Evolutionary conservation across 2,329 filamentous ascomycete species (phyloP), one percentile per base, ranked within the genome.

Genomic region (Cladophialophora yegresii): DNA sequence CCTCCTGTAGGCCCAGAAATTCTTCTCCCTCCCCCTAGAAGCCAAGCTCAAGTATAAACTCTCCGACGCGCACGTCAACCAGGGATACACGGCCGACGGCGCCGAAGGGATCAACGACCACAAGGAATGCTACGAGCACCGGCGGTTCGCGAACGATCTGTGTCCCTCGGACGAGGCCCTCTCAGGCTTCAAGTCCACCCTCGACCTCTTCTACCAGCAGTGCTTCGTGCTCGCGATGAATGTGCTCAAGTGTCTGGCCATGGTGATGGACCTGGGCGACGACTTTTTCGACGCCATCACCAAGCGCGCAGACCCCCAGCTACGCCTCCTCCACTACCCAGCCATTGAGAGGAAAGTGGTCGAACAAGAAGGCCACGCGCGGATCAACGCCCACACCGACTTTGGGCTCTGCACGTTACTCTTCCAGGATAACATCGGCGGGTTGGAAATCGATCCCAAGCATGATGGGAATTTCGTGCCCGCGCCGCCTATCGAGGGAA

Each of bases 281-380:
- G 71, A 79, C 43, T 82, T 82, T 61, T 87, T 87, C 71, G 84
- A 86, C 59, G 74, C 75, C 4, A 82, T 84, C 61, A 80, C 82
- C 23, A 80, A 78, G 0, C 79, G 82, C 65, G 85, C 85, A 0
- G 84, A 75, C 1, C 67, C 67, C 12, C 67, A 69, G 51, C 47
- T 69, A 12, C 62, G 67, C 3, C 64, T 69, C 2, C 73, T 80
- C 8, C 71, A 75, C 58, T 74, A 74, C 26, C 73, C 72, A 23
- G 75, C 75, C 54, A 72, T 80, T 47, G 67, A 71, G 7, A 77
- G 76, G 50, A 10, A 33, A 1, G 61, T 66, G 53, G 55, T 68
- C 50, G 61, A 67, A 23, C 20, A 47, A 12, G 30, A 56, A 9
- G 61, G 60, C 23, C 62, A 68, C 36, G 65, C 64, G 3, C 49